These are phyloP conservation scores for Lasiosphaeria hispida DNA, from an alignment of 495 filamentous ascomycete genomes.

Conservation along the genomic window DNA sequence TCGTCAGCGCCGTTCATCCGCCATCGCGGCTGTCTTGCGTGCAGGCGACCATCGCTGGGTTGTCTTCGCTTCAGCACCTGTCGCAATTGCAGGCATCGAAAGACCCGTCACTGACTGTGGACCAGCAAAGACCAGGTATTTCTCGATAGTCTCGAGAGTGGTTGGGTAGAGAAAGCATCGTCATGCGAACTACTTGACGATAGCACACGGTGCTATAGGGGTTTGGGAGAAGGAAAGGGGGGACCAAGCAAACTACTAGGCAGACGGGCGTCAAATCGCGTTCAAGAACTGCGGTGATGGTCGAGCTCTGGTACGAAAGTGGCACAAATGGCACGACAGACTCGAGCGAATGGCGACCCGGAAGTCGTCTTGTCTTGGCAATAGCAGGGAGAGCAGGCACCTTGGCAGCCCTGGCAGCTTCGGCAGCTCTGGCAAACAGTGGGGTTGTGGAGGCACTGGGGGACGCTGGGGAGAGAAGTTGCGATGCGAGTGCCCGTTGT, in stretches of 20 bases:
- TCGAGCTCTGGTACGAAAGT: neutral
- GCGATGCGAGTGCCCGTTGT: slow-evolving; percentile 2
- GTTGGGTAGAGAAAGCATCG: too few relatives aligned
- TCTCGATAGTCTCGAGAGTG: too few relatives aligned
- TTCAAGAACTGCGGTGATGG: slow-evolving; percentile 18
- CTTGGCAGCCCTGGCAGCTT: too few relatives aligned
- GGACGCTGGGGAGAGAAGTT: neutral
- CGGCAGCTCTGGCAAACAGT: neutral
- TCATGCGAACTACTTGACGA: too few relatives aligned
- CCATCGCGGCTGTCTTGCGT: slow-evolving; percentile 7
- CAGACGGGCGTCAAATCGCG: slow-evolving; percentile 4
- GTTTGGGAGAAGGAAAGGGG: neutral
- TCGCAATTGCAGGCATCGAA: too few relatives aligned
- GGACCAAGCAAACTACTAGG: too few relatives aligned
- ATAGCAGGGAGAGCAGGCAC: too few relatives aligned
- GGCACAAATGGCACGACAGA: too few relatives aligned
- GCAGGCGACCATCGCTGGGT: neutral
- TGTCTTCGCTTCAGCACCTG: too few relatives aligned
- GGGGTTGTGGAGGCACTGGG: neutral
- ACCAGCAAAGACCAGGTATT: too few relatives aligned
- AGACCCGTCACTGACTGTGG: too few relatives aligned
- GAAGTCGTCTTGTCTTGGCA: neutral
- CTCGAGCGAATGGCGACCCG: slow-evolving; percentile 15
- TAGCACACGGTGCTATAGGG: too few relatives aligned
- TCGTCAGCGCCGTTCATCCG: slow-evolving; percentile 8